Base-by-base conservation (phyloP, 345 rosid species). In the Anacardium occidentale region DNA sequence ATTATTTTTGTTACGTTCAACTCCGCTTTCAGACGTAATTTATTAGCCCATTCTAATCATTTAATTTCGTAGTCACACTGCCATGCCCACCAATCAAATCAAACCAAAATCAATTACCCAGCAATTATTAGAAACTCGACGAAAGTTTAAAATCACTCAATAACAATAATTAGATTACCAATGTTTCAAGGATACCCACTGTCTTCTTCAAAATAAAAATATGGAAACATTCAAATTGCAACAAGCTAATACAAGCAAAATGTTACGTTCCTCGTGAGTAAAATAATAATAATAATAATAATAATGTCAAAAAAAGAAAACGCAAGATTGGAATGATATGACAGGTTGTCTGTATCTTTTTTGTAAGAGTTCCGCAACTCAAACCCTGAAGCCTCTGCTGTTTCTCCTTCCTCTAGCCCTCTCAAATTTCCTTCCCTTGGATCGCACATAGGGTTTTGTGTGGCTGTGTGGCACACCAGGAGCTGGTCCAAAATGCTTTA, bases 391-490 rank as follows among this genome's bases (percentile, higher is more conserved):
- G 32, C 92, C 90, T 76, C 80, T 83, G 84, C 88, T 86, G 78
- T 84, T 89, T 76, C 94, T 85, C 84, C 66, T 86, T 48, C 95
- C 93, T 74, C 97, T 81, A 40, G 89, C 93, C 71, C 64, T 89
- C 81, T 88, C 90, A 76, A 86, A 86, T 77, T 89, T 88, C 68
- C 88, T 80, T 61, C 89, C 91, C 83, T 83, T 85, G 4, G 88
- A 56, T 17, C 89, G 85, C 26, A 89, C 90, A 64, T 86, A 87
- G 13, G 94, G 92, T 71, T 89, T 89, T 74, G 88, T 79, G 77
- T 86, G 89, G 77, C 89, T 87, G 83, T 87, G 94, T 15, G 94
- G 94, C 61, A 89, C 92, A 80, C 94, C 91, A 32, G 94, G 94
- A 45, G 94, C 94, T 4, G 90, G 90, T 62, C 94, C 94, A 51